phyloP scores from a whole-genome alignment of 1,284 basidiomycete species.

The Irpex sp. region DNA sequence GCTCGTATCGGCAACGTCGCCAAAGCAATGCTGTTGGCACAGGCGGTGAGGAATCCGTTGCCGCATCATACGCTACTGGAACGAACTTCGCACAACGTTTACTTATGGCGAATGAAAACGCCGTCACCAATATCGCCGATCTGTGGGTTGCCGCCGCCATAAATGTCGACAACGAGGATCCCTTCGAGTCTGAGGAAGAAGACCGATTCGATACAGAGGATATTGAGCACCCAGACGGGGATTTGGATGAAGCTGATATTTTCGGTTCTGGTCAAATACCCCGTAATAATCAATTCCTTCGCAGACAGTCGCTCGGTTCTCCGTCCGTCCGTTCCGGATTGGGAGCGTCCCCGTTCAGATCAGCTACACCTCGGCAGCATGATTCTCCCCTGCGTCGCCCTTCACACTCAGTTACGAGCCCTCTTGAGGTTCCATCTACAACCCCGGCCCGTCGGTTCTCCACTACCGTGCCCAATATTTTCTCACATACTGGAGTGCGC shows the following conservation, averaged over 20 bases:
- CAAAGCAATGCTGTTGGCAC: constrained; percentile 39
- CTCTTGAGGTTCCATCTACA: not conserved
- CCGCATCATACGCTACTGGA: constrained; percentile 34
- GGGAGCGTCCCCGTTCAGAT: constrained; percentile 20
- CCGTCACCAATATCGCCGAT: constrained; percentile 86
- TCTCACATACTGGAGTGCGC: constrained; percentile 74
- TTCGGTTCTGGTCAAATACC: constrained; percentile 20
- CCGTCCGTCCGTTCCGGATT: constrained; percentile 10
- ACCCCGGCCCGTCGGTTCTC: constrained; percentile 46
- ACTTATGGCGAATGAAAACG: constrained; percentile 86
- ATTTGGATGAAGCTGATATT: constrained; percentile 29
- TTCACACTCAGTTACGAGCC: constrained; percentile 14
- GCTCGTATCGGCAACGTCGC: constrained; percentile 42
- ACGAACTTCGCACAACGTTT: constrained; percentile 84
- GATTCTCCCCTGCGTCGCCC: constrained; percentile 15
- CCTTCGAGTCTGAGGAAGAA: constrained; percentile 50
- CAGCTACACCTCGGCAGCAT: constrained; percentile 16
- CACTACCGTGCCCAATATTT: constrained; percentile 65
- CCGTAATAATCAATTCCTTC: constrained; percentile 22
- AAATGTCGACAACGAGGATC: constrained; percentile 82
- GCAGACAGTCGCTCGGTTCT: constrained; percentile 15
- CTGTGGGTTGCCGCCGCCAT: constrained; percentile 93
- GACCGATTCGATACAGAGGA: constrained; percentile 24
- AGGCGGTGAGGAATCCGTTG: constrained; percentile 34
- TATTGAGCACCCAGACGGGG: constrained; percentile 26